Evolutionary conservation across 75 land plant species (phyloP).

Genomic region (Pinus tabuliformis): DNA sequence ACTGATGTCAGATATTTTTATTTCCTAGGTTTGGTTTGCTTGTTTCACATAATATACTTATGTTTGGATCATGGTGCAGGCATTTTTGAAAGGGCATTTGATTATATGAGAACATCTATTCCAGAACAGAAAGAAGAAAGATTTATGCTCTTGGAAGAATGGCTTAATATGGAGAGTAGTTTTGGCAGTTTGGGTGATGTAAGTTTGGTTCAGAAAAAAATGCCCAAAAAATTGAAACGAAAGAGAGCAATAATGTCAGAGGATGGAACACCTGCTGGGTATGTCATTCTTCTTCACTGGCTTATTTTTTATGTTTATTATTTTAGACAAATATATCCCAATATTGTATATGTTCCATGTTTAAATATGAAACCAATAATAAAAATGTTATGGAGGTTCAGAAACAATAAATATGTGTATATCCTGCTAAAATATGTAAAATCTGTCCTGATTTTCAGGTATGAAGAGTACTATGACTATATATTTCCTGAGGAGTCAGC

Average conservation of each 20-base stretch:
- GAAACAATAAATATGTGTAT: not conserved
- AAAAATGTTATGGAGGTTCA: not conserved
- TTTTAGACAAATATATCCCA: too few species aligned
- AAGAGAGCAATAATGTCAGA: conserved; percentile 57
- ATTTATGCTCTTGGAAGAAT: conserved; percentile 86
- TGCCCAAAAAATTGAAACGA: conserved; percentile 80
- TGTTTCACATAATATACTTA: not conserved
- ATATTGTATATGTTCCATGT: too few species aligned
- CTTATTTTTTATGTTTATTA: not conserved
- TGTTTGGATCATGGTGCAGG: conserved; percentile 29
- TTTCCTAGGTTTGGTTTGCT: not conserved
- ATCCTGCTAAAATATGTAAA: not conserved
- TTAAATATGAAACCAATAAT: too few species aligned
- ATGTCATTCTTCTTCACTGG: conserved; percentile 12
- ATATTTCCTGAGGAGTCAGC: conserved; percentile 79
- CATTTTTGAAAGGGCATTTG: conserved; percentile 87
- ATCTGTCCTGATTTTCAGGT: conserved; percentile 29
- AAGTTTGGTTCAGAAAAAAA: conserved; percentile 60
- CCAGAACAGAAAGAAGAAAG: conserved; percentile 91
- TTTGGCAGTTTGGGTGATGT: conserved; percentile 81
- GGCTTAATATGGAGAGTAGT: conserved; percentile 73
- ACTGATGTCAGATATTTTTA: not conserved
- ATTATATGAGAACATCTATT: conserved; percentile 56
- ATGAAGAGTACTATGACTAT: conserved; percentile 85
- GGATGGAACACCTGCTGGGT: conserved; percentile 78